Conservation (phyloP, 768 basidiomycete species). For the Serendipita sp. region DNA sequence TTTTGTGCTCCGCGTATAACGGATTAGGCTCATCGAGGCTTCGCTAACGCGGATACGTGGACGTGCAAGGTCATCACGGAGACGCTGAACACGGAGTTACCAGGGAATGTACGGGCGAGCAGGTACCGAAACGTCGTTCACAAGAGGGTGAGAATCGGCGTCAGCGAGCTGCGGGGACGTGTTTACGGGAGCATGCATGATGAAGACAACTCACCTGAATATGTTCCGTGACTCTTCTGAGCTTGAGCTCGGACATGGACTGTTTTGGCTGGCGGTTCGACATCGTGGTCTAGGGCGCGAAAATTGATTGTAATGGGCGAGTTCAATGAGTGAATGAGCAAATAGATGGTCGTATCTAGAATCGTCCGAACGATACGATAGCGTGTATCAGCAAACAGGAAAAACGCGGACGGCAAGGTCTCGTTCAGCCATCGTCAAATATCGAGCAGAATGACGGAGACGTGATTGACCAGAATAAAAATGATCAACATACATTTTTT, state of each 20-base stretch:
- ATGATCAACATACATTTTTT: too few relatives aligned
- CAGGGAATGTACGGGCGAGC: not conserved
- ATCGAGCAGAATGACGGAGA: too few relatives aligned
- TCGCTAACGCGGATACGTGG: slow-evolving; percentile 87
- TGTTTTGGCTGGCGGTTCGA: slow-evolving; percentile 37
- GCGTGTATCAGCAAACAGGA: too few relatives aligned
- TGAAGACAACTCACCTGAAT: slow-evolving; percentile 21
- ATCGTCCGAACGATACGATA: too few relatives aligned
- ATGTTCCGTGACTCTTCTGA: slow-evolving; percentile 83
- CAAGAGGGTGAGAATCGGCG: not conserved
- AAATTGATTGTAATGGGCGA: not conserved
- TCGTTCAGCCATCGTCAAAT: too few relatives aligned
- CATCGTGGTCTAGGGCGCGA: slow-evolving; percentile 11
- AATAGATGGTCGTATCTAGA: too few relatives aligned
- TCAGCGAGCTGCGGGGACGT: not conserved
- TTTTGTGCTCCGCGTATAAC: slow-evolving; percentile 85
- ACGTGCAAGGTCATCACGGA: slow-evolving; percentile 77
- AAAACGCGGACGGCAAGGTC: too few relatives aligned
- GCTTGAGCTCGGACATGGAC: slow-evolving; percentile 96
- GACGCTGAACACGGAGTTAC: slow-evolving; percentile 31
- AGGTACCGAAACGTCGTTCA: not conserved
- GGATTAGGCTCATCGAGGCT: slow-evolving; percentile 64
- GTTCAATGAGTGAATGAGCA: not conserved
- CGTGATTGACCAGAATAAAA: too few relatives aligned
- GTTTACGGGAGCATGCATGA: not conserved